These are phyloP conservation scores for Naganishia sp. DNA, from an alignment of 1,284 basidiomycete genomes.

Conservation along the genomic window DNA sequence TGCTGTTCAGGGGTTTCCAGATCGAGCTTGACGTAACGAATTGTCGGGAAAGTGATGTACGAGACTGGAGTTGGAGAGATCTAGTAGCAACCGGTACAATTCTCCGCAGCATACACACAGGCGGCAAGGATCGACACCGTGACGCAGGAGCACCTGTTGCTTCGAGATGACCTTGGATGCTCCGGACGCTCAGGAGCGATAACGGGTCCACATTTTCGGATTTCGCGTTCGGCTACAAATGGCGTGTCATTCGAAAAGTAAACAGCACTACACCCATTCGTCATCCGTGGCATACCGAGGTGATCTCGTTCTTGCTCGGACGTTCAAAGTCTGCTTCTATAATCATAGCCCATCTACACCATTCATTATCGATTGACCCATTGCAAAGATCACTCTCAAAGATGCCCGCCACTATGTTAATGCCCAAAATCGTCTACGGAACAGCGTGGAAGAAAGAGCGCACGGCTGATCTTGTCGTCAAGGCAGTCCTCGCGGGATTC, in stretches of 20 bases:
- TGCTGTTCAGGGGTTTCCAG: slow-evolving; percentile 7
- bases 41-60: slow-evolving; percentile 5
- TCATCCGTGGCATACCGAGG: background rate
- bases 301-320: background rate
- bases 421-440: slow-evolving; percentile 33
- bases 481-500: slow-evolving; percentile 72
- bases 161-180: background rate
- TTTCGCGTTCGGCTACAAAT: background rate
- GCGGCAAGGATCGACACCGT: background rate
- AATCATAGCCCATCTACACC: background rate
- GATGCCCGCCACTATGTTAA: background rate
- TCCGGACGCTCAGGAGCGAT: background rate
- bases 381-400: background rate
- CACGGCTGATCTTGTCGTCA: slow-evolving; percentile 67
- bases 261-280: background rate
- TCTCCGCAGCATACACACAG: slow-evolving; percentile 24
- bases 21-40: slow-evolving; percentile 28
- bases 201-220: slow-evolving; percentile 21
- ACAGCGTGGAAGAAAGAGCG: slow-evolving; percentile 66
- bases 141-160: background rate
- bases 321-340: background rate
- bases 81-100: slow-evolving; percentile 22
- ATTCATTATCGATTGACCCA: background rate
- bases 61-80: background rate
- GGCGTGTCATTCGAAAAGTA: slow-evolving; percentile 1